Evolutionary conservation across 2,329 filamentous ascomycete species (phyloP).

Genomic region (Penicillium sp.): DNA sequence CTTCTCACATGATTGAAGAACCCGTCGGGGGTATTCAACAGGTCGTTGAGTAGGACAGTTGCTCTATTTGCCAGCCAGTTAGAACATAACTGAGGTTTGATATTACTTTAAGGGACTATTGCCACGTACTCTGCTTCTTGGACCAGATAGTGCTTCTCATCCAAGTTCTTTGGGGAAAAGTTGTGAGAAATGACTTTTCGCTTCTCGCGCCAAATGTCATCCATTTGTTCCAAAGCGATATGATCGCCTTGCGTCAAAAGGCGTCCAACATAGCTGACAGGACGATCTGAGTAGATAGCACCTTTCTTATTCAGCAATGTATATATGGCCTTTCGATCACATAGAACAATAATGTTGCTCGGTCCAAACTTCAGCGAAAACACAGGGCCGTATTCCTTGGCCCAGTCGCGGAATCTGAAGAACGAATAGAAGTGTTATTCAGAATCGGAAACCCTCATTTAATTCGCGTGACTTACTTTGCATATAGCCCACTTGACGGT

Average conservation of each 20-base stretch:
- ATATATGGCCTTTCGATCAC: background rate
- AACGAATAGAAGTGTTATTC: too few relatives aligned
- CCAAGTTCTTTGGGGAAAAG: background rate
- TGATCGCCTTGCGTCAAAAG: background rate
- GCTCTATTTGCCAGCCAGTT: background rate
- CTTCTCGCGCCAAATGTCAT: background rate
- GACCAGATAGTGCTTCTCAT: background rate
- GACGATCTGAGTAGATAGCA: background rate
- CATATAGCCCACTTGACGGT: background rate
- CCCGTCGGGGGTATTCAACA: background rate
- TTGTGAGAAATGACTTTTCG: background rate
- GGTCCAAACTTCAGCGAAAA: background rate
- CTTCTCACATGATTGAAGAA: background rate
- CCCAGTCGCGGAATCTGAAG: background rate
- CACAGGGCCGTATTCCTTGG: background rate
- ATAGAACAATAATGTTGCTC: background rate
- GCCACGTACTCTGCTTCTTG: background rate
- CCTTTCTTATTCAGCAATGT: background rate
- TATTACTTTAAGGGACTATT: background rate
- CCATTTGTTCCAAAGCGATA: background rate
- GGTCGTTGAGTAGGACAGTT: background rate
- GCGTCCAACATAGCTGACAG: background rate
- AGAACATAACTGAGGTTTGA: background rate
- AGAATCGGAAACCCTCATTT: accelerated
- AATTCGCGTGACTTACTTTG: background rate